Evolutionary conservation across 768 basidiomycete genomes (phyloP), one percentile per base, ranked within the genome.

Genomic region (Suillus clintonianus): DNA sequence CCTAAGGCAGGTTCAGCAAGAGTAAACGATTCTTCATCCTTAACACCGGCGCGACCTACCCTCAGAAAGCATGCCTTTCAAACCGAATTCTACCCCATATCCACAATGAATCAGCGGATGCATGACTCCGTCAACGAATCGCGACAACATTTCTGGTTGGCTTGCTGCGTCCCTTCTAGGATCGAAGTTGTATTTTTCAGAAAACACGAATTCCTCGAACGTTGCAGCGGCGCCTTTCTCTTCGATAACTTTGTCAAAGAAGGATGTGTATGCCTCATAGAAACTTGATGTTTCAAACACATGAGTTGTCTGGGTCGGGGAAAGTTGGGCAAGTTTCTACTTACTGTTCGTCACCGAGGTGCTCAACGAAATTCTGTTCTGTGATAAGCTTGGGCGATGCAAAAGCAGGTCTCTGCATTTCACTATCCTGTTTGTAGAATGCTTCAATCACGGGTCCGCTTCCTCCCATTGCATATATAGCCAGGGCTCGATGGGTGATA

Each of bases 91-190:
- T 5, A 80, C 64, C 0, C 89, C 89, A 68, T 85, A 83, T 2
- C 87, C 89, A 15, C 76, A 66, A 66, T 90, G 86, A 55, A 91
- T 90, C 60, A 89, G 51, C 0, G 89, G 82, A 66, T 91, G 90
- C 3, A 89, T 4, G 24, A 90, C 67, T 0, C 83, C 86, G 0
- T 80, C 75, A 17, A 63, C 34, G 61, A 86, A 78, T 15, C 86
- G 82, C 60, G 74, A 78, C 8, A 89, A 70, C 85, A 90, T 86
- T 62, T 81, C 75, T 0, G 85, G 85, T 30, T 83, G 80, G 3
- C 62, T 7, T 1, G 45, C 54, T 5, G 50, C 59, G 41, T 69
- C 59, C 24, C 63, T 65, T 42, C 67, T 68, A 22, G 63, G 3
- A 42, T 45, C 65, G 19, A 64, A 68, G 39, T 71, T 76, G 59